A percentile compares a stretch with the other conserved stretches of the same genome.
These are phyloP conservation scores for Hyphopichia pseudoburtonii DNA, from an alignment of 1,139 yeast species.

Conservation along the genomic window DNA sequence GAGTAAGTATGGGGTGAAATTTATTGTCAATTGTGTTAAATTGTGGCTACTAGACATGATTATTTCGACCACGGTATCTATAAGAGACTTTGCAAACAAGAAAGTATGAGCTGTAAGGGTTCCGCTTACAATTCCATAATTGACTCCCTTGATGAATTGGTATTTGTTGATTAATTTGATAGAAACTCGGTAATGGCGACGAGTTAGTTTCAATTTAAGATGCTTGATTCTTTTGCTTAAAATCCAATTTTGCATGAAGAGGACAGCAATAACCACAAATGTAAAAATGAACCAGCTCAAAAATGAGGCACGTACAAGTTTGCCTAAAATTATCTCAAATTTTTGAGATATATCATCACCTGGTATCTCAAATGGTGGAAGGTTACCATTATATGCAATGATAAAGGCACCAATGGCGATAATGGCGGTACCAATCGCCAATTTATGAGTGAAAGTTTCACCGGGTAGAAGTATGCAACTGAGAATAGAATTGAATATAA, in stretches of 20 bases:
- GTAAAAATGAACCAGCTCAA: constrained; percentile 41
- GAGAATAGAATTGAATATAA: constrained; percentile 74
- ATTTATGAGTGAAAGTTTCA: constrained; percentile 61
- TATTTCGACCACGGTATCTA: constrained; percentile 60
- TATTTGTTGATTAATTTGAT: constrained; percentile 16
- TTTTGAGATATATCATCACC: constrained; percentile 21
- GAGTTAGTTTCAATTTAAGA: constrained; percentile 12
- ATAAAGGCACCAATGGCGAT: constrained; percentile 75
- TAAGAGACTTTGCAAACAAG: constrained; percentile 78
- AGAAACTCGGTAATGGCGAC: constrained; percentile 10
- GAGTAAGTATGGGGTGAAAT: constrained; percentile 46
- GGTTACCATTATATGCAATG: constrained; percentile 72
- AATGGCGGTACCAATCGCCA: constrained; percentile 64
- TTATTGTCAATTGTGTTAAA: constrained; percentile 18
- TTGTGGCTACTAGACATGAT: constrained; percentile 33
- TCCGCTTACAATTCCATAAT: constrained; percentile 74
- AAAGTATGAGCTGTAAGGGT: constrained; percentile 83
- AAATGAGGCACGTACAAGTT: constrained; percentile 28
- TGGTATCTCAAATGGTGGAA: constrained; percentile 24
- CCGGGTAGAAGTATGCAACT: constrained; percentile 69
- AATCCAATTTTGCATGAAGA: constrained; percentile 24
- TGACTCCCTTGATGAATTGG: constrained; percentile 48
- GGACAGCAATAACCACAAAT: constrained; percentile 25
- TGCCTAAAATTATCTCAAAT: constrained; percentile 26
- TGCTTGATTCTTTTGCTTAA: constrained; percentile 12